Evolutionary conservation across 257 asterid species (phyloP), one percentile per base, ranked within the genome.

Genomic region (Jacaranda mimosifolia): DNA sequence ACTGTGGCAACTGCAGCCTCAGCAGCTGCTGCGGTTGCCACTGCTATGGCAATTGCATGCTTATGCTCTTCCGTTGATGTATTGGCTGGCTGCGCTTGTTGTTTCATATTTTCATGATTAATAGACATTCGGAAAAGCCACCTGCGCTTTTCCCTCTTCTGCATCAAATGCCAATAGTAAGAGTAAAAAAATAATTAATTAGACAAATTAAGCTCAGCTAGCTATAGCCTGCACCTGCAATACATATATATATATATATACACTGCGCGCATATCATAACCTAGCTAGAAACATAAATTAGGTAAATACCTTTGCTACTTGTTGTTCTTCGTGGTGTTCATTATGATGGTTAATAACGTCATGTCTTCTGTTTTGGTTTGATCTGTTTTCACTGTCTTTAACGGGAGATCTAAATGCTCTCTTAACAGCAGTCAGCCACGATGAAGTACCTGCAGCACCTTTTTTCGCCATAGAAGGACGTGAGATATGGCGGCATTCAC

Each of bases 361-460:
- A 26, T 40, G 59, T 43, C 49, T 39, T 11, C 76, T 77, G 56
- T 46, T 73, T n/a, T 56, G 69, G 65, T 71, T 76, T 12, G 32
- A 26, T 26, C 66, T 82, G 8, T 70, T 85, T 32, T 62, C 81
- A 58, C n/a, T 49, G 66, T 79, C 88, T 79, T 85, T 85, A 62
- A 65, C 72, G 35, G 88, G 88, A 76, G 89, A 82, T 77, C 89
- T 82, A 62, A 85, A 82, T 3, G 89, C 89, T 68, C 86, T 82
- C 79, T 85, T 85, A 46, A 85, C 89, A 32, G 89, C 89, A 51
- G 83, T 79, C 69, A 85, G 75, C 89, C 89, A 85, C 11, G 89
- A 85, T 11, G 84, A 72, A 40, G 32, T 26, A 26, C 82, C 69
- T 75, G 32, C 32, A 26, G 32, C 2, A 0, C 79, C 81, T 71